A percentile compares a stretch with the other conserved stretches of the same genome.
Conservation (phyloP, 192 early-diverging fungal species). For the Coemansia sp. region DNA sequence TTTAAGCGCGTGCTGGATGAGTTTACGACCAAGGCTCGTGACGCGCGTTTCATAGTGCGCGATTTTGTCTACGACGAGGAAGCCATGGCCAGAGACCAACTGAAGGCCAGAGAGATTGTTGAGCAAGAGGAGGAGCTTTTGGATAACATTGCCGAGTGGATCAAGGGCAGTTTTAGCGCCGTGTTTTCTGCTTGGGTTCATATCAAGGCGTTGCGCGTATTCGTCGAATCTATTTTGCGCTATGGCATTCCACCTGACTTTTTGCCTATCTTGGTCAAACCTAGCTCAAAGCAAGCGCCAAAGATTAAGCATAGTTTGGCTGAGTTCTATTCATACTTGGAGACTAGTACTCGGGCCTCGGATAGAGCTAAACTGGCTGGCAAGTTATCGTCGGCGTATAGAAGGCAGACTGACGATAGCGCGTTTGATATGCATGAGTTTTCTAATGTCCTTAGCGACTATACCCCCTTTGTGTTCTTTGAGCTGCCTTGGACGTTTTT, state of each 20-base stretch:
- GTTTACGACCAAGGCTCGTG: slow-evolving; percentile 86
- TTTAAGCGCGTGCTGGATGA: slow-evolving; percentile 91
- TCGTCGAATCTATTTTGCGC: slow-evolving; percentile 95
- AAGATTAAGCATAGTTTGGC: slow-evolving; percentile 80
- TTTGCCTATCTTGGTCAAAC: slow-evolving; percentile 70
- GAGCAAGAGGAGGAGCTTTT: slow-evolving; percentile 80
- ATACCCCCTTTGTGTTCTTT: slow-evolving; percentile 76
- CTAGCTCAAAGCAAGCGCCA: slow-evolving; percentile 78
- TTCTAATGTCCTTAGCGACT: slow-evolving; percentile 78
- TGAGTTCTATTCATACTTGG: slow-evolving; percentile 82
- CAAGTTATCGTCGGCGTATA: slow-evolving; percentile 13
- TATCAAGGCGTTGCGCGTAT: slow-evolving; percentile 90
- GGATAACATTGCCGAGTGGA: slow-evolving; percentile 79
- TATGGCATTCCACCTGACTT: slow-evolving; percentile 98
- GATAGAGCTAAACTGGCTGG: slow-evolving; percentile 31
- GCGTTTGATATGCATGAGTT: slow-evolving; percentile 88
- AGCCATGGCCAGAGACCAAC: slow-evolving; percentile 71
- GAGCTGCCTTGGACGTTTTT: slow-evolving; percentile 53
- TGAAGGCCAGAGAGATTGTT: slow-evolving; percentile 66
- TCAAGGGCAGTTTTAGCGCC: slow-evolving; percentile 94
- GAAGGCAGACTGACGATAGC: slow-evolving; percentile 33
- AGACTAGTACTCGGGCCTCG: slow-evolving; percentile 64
- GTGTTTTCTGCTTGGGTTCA: slow-evolving; percentile 92
- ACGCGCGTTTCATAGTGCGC: slow-evolving; percentile 89
- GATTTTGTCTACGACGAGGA: slow-evolving; percentile 94